Conservation (phyloP, 768 basidiomycete species). For the Suillus sp. region DNA sequence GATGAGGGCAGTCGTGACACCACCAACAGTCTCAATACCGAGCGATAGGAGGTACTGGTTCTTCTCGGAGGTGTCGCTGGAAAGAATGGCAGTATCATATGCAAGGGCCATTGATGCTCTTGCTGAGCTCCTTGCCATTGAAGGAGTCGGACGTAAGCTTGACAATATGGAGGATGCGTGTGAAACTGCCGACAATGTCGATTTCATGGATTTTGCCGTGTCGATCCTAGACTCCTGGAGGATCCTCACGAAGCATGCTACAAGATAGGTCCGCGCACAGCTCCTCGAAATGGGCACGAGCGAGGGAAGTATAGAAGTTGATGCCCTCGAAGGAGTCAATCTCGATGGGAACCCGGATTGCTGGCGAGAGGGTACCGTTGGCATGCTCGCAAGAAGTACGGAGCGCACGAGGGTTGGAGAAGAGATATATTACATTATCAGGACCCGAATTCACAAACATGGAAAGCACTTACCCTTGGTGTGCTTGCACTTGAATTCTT, state of each 20-base stretch:
- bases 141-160: slow-evolving; percentile 99
- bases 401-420: slow-evolving; percentile 90
- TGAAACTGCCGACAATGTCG: slow-evolving; percentile 96
- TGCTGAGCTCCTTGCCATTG: slow-evolving; percentile 98
- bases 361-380: slow-evolving; percentile 96
- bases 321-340: slow-evolving; percentile 98
- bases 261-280: slow-evolving; percentile 95
- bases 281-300: slow-evolving; percentile 97
- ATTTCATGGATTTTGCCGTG: slow-evolving; percentile 96
- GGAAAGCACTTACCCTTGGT: slow-evolving; percentile 69
- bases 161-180: slow-evolving; percentile 96
- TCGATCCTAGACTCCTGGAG: slow-evolving; percentile 98
- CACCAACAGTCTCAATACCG: slow-evolving; percentile 98
- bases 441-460: slow-evolving; percentile 8
- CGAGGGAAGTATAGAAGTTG: slow-evolving; percentile 97
- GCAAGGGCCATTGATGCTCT: slow-evolving; percentile 99
- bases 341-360: slow-evolving; percentile 94
- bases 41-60: slow-evolving; percentile 92
- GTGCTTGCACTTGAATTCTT: slow-evolving; percentile 97
- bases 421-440: slow-evolving; percentile 59
- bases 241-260: slow-evolving; percentile 94
- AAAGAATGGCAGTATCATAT: slow-evolving; percentile 97
- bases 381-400: slow-evolving; percentile 98
- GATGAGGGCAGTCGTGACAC: slow-evolving; percentile 98
- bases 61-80: slow-evolving; percentile 97